Conservation (phyloP, 2,329 filamentous ascomycete genomes). For the Dothistroma septosporum region DNA sequence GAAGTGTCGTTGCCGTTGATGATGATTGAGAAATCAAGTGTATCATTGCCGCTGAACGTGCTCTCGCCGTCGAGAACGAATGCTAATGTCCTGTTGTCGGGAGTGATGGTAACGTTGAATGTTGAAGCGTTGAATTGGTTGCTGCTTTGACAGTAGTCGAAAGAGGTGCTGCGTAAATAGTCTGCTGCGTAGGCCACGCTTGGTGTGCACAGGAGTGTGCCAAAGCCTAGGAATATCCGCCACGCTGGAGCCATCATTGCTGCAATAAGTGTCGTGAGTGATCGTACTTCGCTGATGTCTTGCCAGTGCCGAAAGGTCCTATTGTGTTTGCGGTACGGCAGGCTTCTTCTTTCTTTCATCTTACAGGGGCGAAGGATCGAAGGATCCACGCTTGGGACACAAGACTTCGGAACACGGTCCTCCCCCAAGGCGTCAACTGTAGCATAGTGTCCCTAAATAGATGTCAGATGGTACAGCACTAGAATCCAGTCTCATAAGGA, state of each 20-base stretch:
- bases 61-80: constrained; percentile 77
- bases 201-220: not conserved
- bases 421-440: not conserved
- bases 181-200: constrained; percentile 48
- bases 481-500: not conserved
- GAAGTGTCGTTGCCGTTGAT: constrained; percentile 63
- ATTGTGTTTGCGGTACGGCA: not conserved
- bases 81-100: constrained; percentile 65
- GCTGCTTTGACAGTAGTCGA: constrained; percentile 77
- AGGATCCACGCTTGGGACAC: not conserved
- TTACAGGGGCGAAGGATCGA: not conserved
- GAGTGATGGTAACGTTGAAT: constrained; percentile 78
- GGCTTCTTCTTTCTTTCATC: not conserved
- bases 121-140: constrained; percentile 80
- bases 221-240: not conserved
- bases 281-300: not conserved
- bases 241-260: not conserved
- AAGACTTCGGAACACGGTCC: not conserved
- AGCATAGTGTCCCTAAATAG: not conserved
- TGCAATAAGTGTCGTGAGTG: not conserved
- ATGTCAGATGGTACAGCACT: not conserved
- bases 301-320: not conserved
- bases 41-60: constrained; percentile 76
- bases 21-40: constrained; percentile 67
- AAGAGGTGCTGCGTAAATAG: constrained; percentile 72